Evolutionary conservation across 2,329 filamentous ascomycete genomes (phyloP), one percentile per base, ranked within the genome.

Genomic region (Fusarium sp.): DNA sequence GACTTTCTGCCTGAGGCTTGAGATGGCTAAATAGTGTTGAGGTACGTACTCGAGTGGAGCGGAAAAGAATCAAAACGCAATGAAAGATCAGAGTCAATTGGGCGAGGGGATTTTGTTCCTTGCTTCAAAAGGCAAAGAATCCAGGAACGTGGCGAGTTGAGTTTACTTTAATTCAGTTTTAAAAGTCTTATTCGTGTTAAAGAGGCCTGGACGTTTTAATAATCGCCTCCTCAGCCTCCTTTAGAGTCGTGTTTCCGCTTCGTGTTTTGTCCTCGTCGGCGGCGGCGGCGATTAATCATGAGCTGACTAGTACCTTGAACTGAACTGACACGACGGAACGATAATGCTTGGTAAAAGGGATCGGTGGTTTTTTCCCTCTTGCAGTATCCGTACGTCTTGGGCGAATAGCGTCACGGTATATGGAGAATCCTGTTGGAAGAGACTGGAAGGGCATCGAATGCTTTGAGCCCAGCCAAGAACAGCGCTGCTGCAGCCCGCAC

Each of bases 391-490:
- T 29, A 51, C 49, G 51, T 45, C 16, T 46, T 29, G 34, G 38
- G 40, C 73, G 73, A 75, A 75, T 75, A 58, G 58, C 50, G 58
- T 53, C 61, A 25, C 54, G 43, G 20, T 38, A 22, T 38, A 71
- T 71, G 68, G 68, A 58, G 68, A 59, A 59, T 46, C 53, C 38
- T 62, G 64, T 53, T 66, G 54, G 40, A 63, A 65, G 58, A 65
- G 69, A 62, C 53, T 75, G 73, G 73, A 75, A 75, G 67, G 45
- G n/a, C 51, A 74, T 75, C 64, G 73, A 75, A 75, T 51, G 52
- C 72, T 49, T 59, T 32, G 47, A 63, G 52, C n/a, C 53, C 40
- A 66, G 61, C 62, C 62, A 66, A 66, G 63, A 60, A 25, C 40
- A 59, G 32, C 51, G 32, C 49, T 53, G 63, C 47, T 66, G 53